Evolutionary conservation across 495 filamentous ascomycete genomes (phyloP).

Genomic region (Podospora sp.): DNA sequence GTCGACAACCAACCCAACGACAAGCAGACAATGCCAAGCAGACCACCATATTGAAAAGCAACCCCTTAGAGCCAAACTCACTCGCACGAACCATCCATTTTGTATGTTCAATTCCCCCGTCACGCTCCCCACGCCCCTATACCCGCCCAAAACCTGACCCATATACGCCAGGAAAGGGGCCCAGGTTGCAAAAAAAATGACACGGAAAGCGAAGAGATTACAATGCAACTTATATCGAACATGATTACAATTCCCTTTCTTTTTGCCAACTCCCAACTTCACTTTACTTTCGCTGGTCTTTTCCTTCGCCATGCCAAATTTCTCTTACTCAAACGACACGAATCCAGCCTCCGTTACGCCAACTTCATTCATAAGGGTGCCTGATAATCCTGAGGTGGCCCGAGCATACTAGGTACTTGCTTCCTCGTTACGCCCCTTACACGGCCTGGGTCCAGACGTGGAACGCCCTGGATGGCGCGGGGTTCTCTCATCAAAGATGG

Average conservation of each 20-base stretch:
- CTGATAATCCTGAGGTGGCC: conserved; percentile 32
- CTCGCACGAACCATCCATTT: too few relatives aligned
- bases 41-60: not conserved
- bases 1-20: too few relatives aligned
- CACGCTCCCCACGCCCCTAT: too few relatives aligned
- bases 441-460: conserved; percentile 63
- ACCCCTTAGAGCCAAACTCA: not conserved
- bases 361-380: conserved; percentile 12
- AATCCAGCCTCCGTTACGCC: not conserved
- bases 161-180: not conserved
- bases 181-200: not conserved
- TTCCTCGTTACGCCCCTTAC: conserved; percentile 64
- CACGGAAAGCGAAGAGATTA: conserved; percentile 4
- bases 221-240: conserved; percentile 19
- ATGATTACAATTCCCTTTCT: conserved; percentile 11
- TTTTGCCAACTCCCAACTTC: not conserved
- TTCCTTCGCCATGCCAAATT: not conserved
- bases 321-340: not conserved
- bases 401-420: conserved; percentile 71
- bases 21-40: not conserved
- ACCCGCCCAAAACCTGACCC: not conserved
- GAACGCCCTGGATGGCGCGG: conserved; percentile 72
- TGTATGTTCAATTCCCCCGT: too few relatives aligned
- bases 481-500: conserved; percentile 85
- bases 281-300: not conserved